Percentiles rank a stretch among this genome's conserved stretches.
phyloP scores from a whole-genome alignment of 805 yeast genomes.

The Hanseniaspora clermontiae region DNA sequence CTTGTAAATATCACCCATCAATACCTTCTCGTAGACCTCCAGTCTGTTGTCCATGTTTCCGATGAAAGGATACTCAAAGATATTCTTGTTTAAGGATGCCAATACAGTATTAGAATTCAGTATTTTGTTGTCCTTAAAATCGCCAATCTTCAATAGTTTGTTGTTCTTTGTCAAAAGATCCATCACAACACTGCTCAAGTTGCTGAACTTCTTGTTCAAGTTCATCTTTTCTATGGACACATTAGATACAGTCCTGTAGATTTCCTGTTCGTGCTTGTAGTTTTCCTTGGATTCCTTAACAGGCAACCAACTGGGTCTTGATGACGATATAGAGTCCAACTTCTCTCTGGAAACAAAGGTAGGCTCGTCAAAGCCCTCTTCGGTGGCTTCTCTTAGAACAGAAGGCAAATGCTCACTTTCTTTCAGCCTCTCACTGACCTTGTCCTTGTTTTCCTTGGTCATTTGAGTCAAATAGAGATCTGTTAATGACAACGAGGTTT shows the following conservation, averaged over 20 bases:
- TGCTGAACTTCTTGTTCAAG: constrained; percentile 22
- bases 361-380: constrained; percentile 43
- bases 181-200: constrained; percentile 20
- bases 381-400: constrained; percentile 28
- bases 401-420: constrained; percentile 30
- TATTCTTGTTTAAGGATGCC: constrained; percentile 18
- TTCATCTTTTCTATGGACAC: constrained; percentile 26
- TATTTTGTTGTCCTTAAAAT: not conserved
- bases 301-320: constrained; percentile 63
- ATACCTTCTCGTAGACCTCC: not conserved
- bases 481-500: constrained; percentile 31
- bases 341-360: constrained; percentile 50
- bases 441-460: not conserved
- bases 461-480: constrained; percentile 28
- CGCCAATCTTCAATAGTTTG: constrained; percentile 13
- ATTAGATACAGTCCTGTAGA: constrained; percentile 30
- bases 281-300: constrained; percentile 47
- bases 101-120: constrained; percentile 26
- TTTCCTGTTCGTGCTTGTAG: constrained; percentile 43
- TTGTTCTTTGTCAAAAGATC: constrained; percentile 23
- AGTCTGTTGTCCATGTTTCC: constrained; percentile 2
- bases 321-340: constrained; percentile 39
- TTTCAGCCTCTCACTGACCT: constrained; percentile 23
- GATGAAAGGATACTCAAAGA: constrained; percentile 24
- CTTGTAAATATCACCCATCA: constrained; percentile 17